A percentile compares a stretch with the other conserved stretches of the same genome.
These are phyloP conservation scores for Thamnidium elegans DNA, from an alignment of 192 early-diverging fungal genomes.

Conservation along the genomic window DNA sequence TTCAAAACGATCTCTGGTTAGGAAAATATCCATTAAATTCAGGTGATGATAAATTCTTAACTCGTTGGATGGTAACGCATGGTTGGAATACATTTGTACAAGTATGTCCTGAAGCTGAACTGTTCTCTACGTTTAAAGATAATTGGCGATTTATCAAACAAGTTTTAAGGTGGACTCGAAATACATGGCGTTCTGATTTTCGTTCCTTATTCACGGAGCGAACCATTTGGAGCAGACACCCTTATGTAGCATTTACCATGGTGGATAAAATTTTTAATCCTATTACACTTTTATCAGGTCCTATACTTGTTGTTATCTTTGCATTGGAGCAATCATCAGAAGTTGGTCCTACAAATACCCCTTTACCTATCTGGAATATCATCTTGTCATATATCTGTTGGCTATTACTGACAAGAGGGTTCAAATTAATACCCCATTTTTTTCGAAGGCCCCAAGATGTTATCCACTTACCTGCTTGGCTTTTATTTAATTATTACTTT, in stretches of 20 bases:
- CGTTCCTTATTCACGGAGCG: slow-evolving; percentile 52
- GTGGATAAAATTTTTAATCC: slow-evolving; percentile 62
- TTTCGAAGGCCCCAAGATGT: slow-evolving; percentile 50
- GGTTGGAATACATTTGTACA: slow-evolving; percentile 58
- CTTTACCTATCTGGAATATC: slow-evolving; percentile 51
- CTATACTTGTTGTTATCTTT: slow-evolving; percentile 48
- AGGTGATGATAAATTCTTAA: slow-evolving; percentile 63
- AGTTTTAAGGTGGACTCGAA: slow-evolving; percentile 59
- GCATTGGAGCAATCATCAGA: slow-evolving; percentile 9
- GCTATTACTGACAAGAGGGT: slow-evolving; percentile 50
- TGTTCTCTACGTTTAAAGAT: slow-evolving; percentile 60
- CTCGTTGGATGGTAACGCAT: slow-evolving; percentile 61
- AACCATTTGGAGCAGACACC: slow-evolving; percentile 52
- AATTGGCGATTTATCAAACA: slow-evolving; percentile 64
- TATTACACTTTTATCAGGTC: slow-evolving; percentile 53
- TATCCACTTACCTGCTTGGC: slow-evolving; percentile 48
- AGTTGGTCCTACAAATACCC: slow-evolving; percentile 18
- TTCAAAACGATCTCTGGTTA: slow-evolving; percentile 57
- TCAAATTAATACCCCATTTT: slow-evolving; percentile 60
- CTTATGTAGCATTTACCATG: slow-evolving; percentile 62
- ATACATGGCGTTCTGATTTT: slow-evolving; percentile 60
- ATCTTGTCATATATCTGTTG: slow-evolving; percentile 48
- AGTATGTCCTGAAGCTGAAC: slow-evolving; percentile 54
- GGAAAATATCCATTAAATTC: slow-evolving; percentile 58
- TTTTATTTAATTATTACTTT: slow-evolving; percentile 60